These are phyloP conservation scores for Carex cristatella DNA, from an alignment of 176 grass and related monocot genomes.

Conservation along the genomic window DNA sequence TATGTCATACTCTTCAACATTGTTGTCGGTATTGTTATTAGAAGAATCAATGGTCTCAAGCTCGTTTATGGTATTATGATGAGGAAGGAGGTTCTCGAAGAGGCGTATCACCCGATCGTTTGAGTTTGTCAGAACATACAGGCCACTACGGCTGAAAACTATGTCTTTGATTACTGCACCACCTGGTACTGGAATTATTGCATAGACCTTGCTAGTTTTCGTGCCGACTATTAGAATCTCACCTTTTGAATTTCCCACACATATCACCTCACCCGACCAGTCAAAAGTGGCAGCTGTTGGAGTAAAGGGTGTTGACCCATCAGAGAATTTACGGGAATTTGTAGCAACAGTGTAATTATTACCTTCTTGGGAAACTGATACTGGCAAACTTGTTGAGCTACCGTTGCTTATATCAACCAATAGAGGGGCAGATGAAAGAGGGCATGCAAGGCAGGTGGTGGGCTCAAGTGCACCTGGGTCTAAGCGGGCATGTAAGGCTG, in stretches of 20 bases:
- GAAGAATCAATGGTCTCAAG: constrained; percentile 28
- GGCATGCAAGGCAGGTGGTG: constrained; percentile 78
- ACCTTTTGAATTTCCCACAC: constrained; percentile 92
- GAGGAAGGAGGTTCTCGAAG: constrained; percentile 63
- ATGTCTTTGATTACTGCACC: constrained; percentile 91
- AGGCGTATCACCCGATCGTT: constrained; percentile 96
- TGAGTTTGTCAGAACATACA: constrained; percentile 89
- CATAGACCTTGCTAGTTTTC: constrained; percentile 63
- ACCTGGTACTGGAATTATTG: constrained; percentile 62
- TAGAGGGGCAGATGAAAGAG: constrained; percentile 90
- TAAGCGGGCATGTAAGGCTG: constrained; percentile 73
- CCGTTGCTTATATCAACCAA: constrained; percentile 85
- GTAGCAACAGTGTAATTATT: constrained; percentile 40
- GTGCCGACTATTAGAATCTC: constrained; percentile 88
- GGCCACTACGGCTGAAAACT: constrained; percentile 78
- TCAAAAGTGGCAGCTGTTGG: constrained; percentile 95
- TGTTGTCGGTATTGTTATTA: constrained; percentile 16
- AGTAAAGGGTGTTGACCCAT: constrained; percentile 85
- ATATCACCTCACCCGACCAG: constrained; percentile 80
- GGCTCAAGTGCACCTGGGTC: constrained; percentile 63
- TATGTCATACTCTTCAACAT: constrained; percentile 29
- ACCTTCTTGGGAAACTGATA: constrained; percentile 50
- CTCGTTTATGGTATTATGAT: constrained; percentile 57
- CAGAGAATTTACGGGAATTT: constrained; percentile 79
- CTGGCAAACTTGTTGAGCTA: constrained; percentile 71